Base-by-base conservation (phyloP, 139 green algal species). In the Nannochloris sp. region DNA sequence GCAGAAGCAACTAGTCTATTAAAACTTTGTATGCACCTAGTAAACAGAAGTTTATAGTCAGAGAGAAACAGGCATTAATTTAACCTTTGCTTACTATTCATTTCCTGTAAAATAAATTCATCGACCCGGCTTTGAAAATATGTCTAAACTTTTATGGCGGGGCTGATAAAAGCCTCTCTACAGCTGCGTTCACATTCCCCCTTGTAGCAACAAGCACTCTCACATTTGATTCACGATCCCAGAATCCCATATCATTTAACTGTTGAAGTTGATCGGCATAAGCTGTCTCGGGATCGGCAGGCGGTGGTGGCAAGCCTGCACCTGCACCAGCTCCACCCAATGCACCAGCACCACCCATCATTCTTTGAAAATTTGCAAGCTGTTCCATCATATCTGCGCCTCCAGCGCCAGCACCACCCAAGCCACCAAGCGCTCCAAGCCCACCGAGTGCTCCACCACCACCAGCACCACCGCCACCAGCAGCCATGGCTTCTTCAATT, bases 221-320 rank as follows among this genome's bases (percentile, higher is more conserved):
- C n/a, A 90, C 70, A 51, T 88, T 90, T 10, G 70, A 74, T 15
- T 85, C 63, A 0, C 68, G 67, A 60, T 97, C 83, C 35, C 58
- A 76, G 64, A 98, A 98, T 24, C 93, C 93, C 93, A 98, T 98
- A 61, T 92, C 90, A 66, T 88, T 74, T 65, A 98, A 76, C 74
- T 96, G 86, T 70, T 87, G 61, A 54, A 98, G 73, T 84, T 98
- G 92, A 25, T 76, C 64, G 5, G 83, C 89, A 53, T 87, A 97
- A 0, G 72, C 63, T 8, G 78, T 74, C 57, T 89, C 85, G 1
- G 86, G 83, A 71, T 95, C 77, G 4, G 79, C 81, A 6, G 78
- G 75, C n/a, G 79, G 77, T 12, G 79, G 23, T 2, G 65, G 67
- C 1, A 65, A 8, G 9, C n/a, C 39, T 12, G 12, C 31, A 30